Evolutionary conservation across 768 basidiomycete species (phyloP).

Genomic region (Neoboletus subvelutipes): DNA sequence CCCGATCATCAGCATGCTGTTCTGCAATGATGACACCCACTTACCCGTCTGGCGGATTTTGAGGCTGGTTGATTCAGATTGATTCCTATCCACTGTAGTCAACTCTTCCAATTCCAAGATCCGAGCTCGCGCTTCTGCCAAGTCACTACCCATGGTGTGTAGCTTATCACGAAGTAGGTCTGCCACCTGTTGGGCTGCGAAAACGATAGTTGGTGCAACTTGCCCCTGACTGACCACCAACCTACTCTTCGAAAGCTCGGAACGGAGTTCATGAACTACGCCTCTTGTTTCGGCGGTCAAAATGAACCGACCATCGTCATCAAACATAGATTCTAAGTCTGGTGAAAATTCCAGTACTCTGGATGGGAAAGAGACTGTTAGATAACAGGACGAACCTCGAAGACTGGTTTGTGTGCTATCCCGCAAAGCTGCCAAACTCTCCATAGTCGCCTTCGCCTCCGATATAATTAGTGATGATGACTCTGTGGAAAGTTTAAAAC

Average conservation of each 20-base stretch:
- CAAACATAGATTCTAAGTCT: constrained; percentile 33
- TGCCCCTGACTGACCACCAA: neutral
- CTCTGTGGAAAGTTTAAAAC: constrained; percentile 25
- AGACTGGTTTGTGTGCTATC: constrained; percentile 20
- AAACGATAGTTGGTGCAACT: constrained; percentile 5
- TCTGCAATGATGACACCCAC: neutral
- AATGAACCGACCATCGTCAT: constrained; percentile 27
- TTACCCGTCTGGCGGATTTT: constrained; percentile 29
- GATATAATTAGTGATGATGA: constrained; percentile 21
- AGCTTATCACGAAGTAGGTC: constrained; percentile 50
- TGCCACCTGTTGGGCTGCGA: constrained; percentile 46
- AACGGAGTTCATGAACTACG: constrained; percentile 34
- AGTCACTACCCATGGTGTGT: constrained; percentile 40
- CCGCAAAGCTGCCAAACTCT: constrained; percentile 26
- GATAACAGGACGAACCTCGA: constrained; percentile 24
- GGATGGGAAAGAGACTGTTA: neutral
- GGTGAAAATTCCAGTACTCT: neutral
- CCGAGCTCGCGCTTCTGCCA: constrained; percentile 42
- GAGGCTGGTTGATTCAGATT: constrained; percentile 18
- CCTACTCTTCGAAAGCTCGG: constrained; percentile 37
- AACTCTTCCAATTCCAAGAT: constrained; percentile 38
- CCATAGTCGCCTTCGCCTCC: constrained; percentile 27
- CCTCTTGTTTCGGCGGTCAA: constrained; percentile 27
- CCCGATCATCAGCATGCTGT: constrained; percentile 16
- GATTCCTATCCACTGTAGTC: constrained; percentile 22